Conservation (phyloP, 1,284 basidiomycete species). For the Cutaneotrichosporon cyanovorans region DNA sequence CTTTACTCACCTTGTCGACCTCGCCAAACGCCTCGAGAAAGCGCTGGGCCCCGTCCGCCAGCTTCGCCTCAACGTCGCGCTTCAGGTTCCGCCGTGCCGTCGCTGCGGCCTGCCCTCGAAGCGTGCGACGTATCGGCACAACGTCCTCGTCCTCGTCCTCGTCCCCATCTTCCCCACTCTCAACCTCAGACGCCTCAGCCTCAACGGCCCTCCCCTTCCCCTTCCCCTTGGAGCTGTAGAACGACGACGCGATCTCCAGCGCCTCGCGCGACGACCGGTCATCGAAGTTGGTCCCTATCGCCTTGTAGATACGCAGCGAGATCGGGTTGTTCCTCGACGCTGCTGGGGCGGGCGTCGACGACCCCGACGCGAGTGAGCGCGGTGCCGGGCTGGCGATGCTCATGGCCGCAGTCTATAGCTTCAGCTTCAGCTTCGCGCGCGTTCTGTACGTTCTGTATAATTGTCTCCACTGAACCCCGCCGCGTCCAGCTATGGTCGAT, state of each 20-base stretch:
- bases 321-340: slow-evolving; percentile 53
- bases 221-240: slow-evolving; percentile 49
- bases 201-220: too few relatives aligned
- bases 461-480: too few relatives aligned
- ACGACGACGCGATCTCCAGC: slow-evolving; percentile 68
- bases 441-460: too few relatives aligned
- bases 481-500: too few relatives aligned
- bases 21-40: slow-evolving; percentile 76
- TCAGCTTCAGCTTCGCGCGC: not conserved
- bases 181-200: slow-evolving; percentile 3
- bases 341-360: slow-evolving; percentile 23
- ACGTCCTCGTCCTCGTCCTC: slow-evolving; percentile 3
- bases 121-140: slow-evolving; percentile 30
- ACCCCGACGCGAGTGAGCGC: not conserved
- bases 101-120: slow-evolving; percentile 40
- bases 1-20: slow-evolving; percentile 66
- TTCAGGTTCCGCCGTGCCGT: slow-evolving; percentile 72
- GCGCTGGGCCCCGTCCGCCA: slow-evolving; percentile 68
- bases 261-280: slow-evolving; percentile 72
- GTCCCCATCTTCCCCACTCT: not conserved
- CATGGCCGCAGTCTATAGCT: not conserved
- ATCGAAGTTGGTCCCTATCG: slow-evolving; percentile 69
- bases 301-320: slow-evolving; percentile 75
- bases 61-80: slow-evolving; percentile 70
- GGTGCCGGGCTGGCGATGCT: not conserved